A percentile compares a stretch with the other conserved stretches of the same genome.
These are phyloP conservation scores for Aspergillus incahuasiensis DNA, from an alignment of 495 filamentous ascomycete species.

Conservation along the genomic window DNA sequence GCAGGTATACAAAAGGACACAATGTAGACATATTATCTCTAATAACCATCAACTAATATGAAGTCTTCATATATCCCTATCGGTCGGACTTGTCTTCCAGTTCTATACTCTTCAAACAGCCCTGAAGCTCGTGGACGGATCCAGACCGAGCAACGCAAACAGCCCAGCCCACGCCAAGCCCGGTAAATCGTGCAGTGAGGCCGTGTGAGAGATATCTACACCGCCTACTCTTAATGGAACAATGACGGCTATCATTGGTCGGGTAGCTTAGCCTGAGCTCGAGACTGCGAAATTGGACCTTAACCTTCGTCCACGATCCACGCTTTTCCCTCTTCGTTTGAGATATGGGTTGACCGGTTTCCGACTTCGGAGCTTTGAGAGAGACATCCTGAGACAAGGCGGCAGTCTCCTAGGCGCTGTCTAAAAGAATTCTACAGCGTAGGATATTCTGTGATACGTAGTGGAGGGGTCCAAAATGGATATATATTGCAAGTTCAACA, in stretches of 20 bases:
- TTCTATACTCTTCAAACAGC: no score
- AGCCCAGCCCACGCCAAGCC: background rate
- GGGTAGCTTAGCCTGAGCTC: background rate
- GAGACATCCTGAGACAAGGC: background rate
- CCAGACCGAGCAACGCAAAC: conserved; percentile 2
- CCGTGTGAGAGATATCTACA: background rate
- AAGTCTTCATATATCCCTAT: no score
- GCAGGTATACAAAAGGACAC: no score
- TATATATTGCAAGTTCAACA: background rate
- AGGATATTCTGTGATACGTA: background rate
- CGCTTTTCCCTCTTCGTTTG: background rate
- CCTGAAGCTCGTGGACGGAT: no score
- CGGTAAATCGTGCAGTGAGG: background rate
- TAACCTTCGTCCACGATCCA: background rate
- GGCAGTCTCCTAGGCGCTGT: background rate
- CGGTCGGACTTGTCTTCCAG: no score
- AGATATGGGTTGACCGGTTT: background rate
- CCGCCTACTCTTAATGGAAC: conserved; percentile 7
- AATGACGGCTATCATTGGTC: conserved; percentile 3
- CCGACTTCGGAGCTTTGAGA: background rate
- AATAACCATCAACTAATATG: no score
- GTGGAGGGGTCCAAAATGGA: background rate
- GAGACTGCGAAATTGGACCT: background rate
- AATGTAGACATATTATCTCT: no score
- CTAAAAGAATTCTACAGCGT: background rate